Base-by-base conservation (phyloP, 192 early-diverging fungal species). In the Podila horticola region DNA sequence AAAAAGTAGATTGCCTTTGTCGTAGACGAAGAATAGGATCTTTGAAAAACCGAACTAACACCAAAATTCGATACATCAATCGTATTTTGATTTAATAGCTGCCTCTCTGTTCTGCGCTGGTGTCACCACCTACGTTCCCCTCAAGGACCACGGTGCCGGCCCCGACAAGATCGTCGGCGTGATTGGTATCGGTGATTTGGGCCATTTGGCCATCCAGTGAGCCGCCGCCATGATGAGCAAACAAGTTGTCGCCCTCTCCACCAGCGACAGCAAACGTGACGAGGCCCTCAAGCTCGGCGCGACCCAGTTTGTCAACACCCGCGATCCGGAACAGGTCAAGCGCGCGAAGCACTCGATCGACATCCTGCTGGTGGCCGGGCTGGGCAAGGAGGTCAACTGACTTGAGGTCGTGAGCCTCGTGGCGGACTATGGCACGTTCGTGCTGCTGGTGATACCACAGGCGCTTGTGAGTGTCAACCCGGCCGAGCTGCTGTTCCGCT, bases 51-150 rank as follows among this genome's bases (percentile, higher is more conserved):
- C n/a, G n/a, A n/a, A n/a, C n/a, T n/a, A n/a, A n/a, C n/a, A n/a
- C n/a, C n/a, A n/a, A n/a, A n/a, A n/a, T n/a, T n/a, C n/a, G n/a
- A n/a, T n/a, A n/a, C n/a, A n/a, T n/a, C n/a, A n/a, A n/a, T n/a
- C n/a, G n/a, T n/a, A n/a, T n/a, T n/a, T n/a, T 19, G 31, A 8
- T 13, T 10, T 31, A 22, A 51, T 63, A 76, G 93, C 90, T 28
- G 91, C 94, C 8, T 93, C 94, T 24, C 84, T 97, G 58, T 67
- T 97, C 61, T 96, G 96, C 82, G 95, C 95, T 34, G 95, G 95
- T 31, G 83, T 91, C 63, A 95, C 95, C 12, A 91, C 92, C 30
- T 94, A 82, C 64, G 22, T 73, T 17, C 88, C 92, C 28, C 81
- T 94, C 24, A 83, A 83, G 58, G 81, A 83, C 10, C 55, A 82